Evolutionary conservation across 495 filamentous ascomycete species (phyloP).

Genomic region (Hyaloscypha hepaticicola): DNA sequence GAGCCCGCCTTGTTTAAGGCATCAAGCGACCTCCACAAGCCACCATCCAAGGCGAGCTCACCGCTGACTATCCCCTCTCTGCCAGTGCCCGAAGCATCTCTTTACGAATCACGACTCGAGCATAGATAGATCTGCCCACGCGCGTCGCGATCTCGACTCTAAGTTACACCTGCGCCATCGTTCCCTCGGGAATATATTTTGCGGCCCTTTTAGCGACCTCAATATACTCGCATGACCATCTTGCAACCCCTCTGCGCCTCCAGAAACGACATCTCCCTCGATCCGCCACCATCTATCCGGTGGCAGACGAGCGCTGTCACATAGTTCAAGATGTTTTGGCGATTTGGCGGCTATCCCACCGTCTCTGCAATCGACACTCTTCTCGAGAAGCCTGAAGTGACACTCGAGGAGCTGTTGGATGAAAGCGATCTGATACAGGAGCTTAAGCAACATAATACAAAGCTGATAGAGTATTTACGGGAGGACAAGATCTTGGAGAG

Average conservation of each 20-base stretch:
- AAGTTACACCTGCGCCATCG: conserved; percentile 15
- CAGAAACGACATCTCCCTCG: conserved; percentile 15
- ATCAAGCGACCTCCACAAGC: conserved; percentile 10
- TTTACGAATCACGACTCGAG: conserved; percentile 27
- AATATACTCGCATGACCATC: conserved; percentile 31
- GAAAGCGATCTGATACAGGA: conserved; percentile 96
- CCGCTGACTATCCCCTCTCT: conserved; percentile 17
- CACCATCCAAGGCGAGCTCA: conserved; percentile 9
- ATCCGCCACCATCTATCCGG: conserved; percentile 19
- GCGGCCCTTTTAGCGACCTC: conserved; percentile 22
- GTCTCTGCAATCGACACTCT: conserved; percentile 94
- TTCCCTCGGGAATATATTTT: conserved; percentile 20
- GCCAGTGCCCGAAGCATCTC: conserved; percentile 13
- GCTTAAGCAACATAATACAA: conserved; percentile 95
- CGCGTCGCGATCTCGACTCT: conserved; percentile 13
- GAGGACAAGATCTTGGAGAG: conserved; percentile 83
- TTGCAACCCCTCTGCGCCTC: conserved; percentile 7
- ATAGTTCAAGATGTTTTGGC: conserved; percentile 88
- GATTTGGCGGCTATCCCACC: conserved; percentile 97
- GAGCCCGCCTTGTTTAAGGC: conserved; percentile 21
- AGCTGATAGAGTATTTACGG: conserved; percentile 93
- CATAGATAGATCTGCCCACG: conserved; percentile 19
- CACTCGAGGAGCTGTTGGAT: conserved; percentile 92
- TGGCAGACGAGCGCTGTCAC: conserved; percentile 40
- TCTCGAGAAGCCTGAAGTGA: conserved; percentile 92